Percentiles rank a stretch among this genome's conserved stretches.
Evolutionary conservation across 805 yeast species (phyloP).

Genomic region (Ogataea populi-albae): DNA sequence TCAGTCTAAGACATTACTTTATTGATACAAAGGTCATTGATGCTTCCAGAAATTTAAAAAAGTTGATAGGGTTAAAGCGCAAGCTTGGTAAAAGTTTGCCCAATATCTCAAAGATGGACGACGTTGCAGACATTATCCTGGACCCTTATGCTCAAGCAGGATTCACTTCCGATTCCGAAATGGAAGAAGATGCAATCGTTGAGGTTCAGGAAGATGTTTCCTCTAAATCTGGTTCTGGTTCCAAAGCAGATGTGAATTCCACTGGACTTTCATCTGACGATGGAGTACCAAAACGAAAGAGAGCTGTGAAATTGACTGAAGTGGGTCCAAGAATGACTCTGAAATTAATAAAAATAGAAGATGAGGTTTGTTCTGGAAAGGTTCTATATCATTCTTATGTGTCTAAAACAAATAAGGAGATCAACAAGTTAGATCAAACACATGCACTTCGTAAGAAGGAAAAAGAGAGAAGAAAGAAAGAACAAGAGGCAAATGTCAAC

Average conservation of each 20-base stretch:
- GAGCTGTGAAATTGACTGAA: constrained; percentile 90
- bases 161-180: constrained; percentile 87
- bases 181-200: constrained; percentile 86
- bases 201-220: constrained; percentile 42
- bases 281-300: constrained; percentile 43
- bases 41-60: constrained; percentile 68
- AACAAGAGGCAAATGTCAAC: constrained; percentile 75
- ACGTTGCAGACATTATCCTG: constrained; percentile 77
- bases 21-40: constrained; percentile 85
- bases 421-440: constrained; percentile 56
- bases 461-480: constrained; percentile 69
- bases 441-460: constrained; percentile 61
- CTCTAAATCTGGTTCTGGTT: constrained; percentile 11
- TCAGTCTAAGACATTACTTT: constrained; percentile 86
- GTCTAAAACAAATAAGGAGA: constrained; percentile 60
- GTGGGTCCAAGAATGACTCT: constrained; percentile 87
- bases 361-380: constrained; percentile 85
- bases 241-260: constrained; percentile 3
- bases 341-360: constrained; percentile 81
- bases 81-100: constrained; percentile 66
- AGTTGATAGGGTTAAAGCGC: constrained; percentile 59
- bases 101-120: constrained; percentile 60
- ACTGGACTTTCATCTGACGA: background rate
- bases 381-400: constrained; percentile 78
- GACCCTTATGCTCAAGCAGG: constrained; percentile 79